Evolutionary conservation across 106 monocot genomes (phyloP), one percentile per base, ranked within the genome.

Genomic region (Dactylorhiza incarnata): DNA sequence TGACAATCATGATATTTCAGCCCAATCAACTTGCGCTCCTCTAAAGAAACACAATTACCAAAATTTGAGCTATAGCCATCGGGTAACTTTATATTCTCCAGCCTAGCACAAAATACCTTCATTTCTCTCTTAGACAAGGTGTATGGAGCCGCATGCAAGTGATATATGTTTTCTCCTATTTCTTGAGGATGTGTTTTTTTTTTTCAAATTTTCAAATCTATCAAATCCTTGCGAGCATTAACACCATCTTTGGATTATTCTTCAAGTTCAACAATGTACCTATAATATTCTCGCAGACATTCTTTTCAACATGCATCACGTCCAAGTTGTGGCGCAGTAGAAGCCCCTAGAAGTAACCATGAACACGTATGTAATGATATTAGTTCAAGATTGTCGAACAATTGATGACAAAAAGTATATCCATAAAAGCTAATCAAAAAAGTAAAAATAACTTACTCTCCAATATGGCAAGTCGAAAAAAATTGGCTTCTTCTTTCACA

Each of bases 401-500:
- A 37, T 10, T 37, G 37, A 29, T 68, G 11, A 29, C 6, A 29
- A 68, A 37, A 37, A 37, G 37, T 37, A 37, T 3, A 37, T 37
- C 1, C 37, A 37, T 37, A n/a, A n/a, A n/a, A n/a, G n/a, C n/a
- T n/a, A n/a, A 37, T 37, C 37, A 37, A 37, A 37, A 37, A 37
- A 37, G 37, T 1, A 37, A 63, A 16, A 20, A 20, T 8, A 63
- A 20, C 8, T 68, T 68, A 68, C 68, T 0, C 5, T 16, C 68
- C 26, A 68, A 68, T 68, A 45, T 37, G 26, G 1, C 29, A 68
- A 68, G 26, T 24, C 0, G 37, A 37, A 29, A 68, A 68, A 68
- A 68, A 68, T 37, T 29, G 43, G 29, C 29, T 68, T 68, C 23
- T 68, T 68, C 68, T 68, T 68, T 7, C 68, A 68, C 2, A 68